A percentile compares a stretch with the other conserved stretches of the same genome.
Evolutionary conservation across 2,329 filamentous ascomycete genomes (phyloP).

Genomic region (Aspergillus latus): DNA sequence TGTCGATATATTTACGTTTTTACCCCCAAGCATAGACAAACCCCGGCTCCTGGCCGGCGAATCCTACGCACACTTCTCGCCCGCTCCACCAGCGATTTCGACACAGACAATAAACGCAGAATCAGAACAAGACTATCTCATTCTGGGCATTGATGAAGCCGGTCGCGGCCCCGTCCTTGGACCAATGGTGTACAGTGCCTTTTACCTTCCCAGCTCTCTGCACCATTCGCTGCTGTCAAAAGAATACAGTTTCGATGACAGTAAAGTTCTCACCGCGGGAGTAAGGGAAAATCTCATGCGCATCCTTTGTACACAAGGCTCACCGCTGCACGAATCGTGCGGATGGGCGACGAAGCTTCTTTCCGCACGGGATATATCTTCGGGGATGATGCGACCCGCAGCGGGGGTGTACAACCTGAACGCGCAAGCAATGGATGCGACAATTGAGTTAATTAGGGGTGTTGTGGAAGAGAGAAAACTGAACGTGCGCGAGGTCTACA

Average conservation of each 20-base stretch:
- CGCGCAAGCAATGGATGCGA: constrained; percentile 91
- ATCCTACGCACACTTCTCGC: constrained; percentile 71
- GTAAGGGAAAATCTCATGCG: constrained; percentile 72
- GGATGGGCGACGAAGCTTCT: constrained; percentile 83
- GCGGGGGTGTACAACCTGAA: constrained; percentile 78
- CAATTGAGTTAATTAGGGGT: constrained; percentile 74
- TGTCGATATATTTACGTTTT: constrained; percentile 47
- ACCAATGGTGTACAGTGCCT: constrained; percentile 67
- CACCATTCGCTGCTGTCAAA: constrained; percentile 72
- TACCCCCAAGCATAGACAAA: constrained; percentile 68
- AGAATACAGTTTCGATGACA: constrained; percentile 89
- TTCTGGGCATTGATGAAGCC: constrained; percentile 89
- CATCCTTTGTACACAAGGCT: constrained; percentile 65
- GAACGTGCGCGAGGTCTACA: constrained; percentile 84
- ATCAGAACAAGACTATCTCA: constrained; percentile 31
- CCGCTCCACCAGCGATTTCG: constrained; percentile 63
- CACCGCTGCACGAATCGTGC: constrained; percentile 62
- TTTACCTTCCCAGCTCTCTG: constrained; percentile 67
- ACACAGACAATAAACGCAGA: neutral
- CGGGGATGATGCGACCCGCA: constrained; percentile 68
- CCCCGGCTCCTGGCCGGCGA: constrained; percentile 60
- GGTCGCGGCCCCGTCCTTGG: constrained; percentile 90
- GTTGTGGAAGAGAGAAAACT: constrained; percentile 71
- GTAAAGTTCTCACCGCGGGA: constrained; percentile 81
- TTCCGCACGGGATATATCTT: constrained; percentile 78